These are phyloP conservation scores for Sanghuangporus sanghuang DNA, from an alignment of 1,284 basidiomycete species.

Conservation along the genomic window DNA sequence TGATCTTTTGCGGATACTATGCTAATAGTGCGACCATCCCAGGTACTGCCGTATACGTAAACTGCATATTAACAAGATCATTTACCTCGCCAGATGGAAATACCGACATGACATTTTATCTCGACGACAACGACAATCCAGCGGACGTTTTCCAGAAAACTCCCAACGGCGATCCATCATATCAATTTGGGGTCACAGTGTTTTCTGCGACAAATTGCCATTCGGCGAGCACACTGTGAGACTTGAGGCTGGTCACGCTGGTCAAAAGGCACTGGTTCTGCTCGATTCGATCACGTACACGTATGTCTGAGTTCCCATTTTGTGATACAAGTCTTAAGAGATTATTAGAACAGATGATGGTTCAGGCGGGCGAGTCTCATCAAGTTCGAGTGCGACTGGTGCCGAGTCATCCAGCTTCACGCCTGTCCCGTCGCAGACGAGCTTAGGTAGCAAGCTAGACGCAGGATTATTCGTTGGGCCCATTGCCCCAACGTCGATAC, in stretches of 20 bases:
- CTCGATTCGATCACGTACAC: conserved; percentile 15
- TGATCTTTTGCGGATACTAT: not conserved
- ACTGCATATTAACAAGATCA: conserved; percentile 8
- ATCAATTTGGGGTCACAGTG: conserved; percentile 2
- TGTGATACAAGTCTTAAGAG: not conserved
- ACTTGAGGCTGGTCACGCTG: conserved; percentile 6
- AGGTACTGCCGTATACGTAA: conserved; percentile 14
- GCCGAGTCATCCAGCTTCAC: not conserved
- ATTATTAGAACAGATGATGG: conserved; percentile 1
- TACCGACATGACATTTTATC: conserved; percentile 12
- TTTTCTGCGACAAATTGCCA: not conserved
- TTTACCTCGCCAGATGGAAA: conserved; percentile 4
- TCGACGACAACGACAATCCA: conserved; percentile 4
- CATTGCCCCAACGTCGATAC: not conserved
- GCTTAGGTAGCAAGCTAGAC: not conserved
- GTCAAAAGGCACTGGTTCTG: conserved; percentile 7
- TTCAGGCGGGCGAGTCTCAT: not conserved
- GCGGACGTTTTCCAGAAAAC: not conserved
- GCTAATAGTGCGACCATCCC: not conserved
- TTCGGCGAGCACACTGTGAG: conserved; percentile 1
- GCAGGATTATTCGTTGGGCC: conserved; percentile 4
- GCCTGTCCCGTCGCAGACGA: not conserved
- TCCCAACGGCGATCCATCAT: conserved; percentile 1
- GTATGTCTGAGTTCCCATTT: not conserved
- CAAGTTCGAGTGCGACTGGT: not conserved